phyloP scores from a whole-genome alignment of 176 grass and related monocot species.

The Thalia dealbata region DNA sequence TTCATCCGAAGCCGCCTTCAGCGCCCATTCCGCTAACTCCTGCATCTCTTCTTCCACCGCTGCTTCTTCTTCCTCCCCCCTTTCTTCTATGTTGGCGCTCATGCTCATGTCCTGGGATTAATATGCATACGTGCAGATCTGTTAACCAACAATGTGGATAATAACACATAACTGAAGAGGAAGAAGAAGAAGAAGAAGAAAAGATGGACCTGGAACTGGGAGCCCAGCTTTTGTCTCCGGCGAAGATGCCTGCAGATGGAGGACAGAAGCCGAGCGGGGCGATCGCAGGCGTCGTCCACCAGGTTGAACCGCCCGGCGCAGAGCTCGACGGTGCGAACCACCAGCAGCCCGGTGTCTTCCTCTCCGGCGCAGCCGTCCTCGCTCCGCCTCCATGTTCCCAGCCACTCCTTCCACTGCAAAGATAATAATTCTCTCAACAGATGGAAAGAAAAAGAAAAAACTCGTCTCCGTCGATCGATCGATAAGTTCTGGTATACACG shows the following conservation, averaged over 20 bases:
- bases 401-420: conserved; percentile 68
- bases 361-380: neutral
- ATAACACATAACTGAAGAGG: too few relatives aligned
- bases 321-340: conserved; percentile 48
- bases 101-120: too few relatives aligned
- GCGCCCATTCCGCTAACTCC: conserved; percentile 30
- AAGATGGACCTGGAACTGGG: too few relatives aligned
- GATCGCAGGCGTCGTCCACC: neutral
- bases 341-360: conserved; percentile 43
- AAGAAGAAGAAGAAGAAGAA: too few relatives aligned
- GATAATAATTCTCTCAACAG: too few relatives aligned
- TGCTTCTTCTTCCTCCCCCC: too few relatives aligned
- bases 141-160: too few relatives aligned
- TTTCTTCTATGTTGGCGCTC: too few relatives aligned
- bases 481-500: too few relatives aligned
- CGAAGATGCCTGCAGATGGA: conserved; percentile 29
- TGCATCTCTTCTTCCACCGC: conserved; percentile 30
- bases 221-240: conserved; percentile 8
- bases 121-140: too few relatives aligned
- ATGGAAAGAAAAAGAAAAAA: too few relatives aligned
- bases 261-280: conserved; percentile 33
- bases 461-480: too few relatives aligned
- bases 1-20: conserved; percentile 6
- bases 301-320: conserved; percentile 40
- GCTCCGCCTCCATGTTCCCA: conserved; percentile 20